phyloP scores from a whole-genome alignment of 2,329 filamentous ascomycete species.

The Talaromyces sp. region DNA sequence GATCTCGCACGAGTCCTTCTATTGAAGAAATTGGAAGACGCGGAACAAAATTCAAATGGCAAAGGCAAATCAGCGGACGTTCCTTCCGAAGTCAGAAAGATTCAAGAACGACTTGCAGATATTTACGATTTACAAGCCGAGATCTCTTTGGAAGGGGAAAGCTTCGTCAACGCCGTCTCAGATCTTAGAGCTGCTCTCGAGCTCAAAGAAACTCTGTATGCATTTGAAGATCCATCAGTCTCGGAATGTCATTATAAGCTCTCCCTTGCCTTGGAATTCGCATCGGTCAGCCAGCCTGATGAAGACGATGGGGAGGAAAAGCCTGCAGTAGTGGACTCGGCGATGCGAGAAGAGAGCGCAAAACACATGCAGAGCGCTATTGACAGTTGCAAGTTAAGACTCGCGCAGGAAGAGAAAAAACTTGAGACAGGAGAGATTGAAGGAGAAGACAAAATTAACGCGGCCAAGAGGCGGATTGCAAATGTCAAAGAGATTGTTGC shows the following conservation, averaged over 20 bases:
- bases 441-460: slow-evolving; percentile 39
- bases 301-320: slow-evolving; percentile 18
- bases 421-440: slow-evolving; percentile 37
- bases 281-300: slow-evolving; percentile 60
- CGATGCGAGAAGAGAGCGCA: slow-evolving; percentile 56
- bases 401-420: slow-evolving; percentile 52
- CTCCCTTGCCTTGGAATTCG: slow-evolving; percentile 90
- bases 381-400: slow-evolving; percentile 53
- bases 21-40: slow-evolving; percentile 52
- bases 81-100: slow-evolving; percentile 50
- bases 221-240: slow-evolving; percentile 76
- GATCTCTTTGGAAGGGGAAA: slow-evolving; percentile 95
- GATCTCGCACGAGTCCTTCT: slow-evolving; percentile 61
- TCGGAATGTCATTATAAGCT: slow-evolving; percentile 97
- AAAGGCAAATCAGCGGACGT: slow-evolving; percentile 49
- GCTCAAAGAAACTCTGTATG: slow-evolving; percentile 74
- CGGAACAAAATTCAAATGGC: slow-evolving; percentile 42
- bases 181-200: slow-evolving; percentile 76
- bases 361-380: slow-evolving; percentile 61
- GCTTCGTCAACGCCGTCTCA: slow-evolving; percentile 80
- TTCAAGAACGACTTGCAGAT: slow-evolving; percentile 85
- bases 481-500: slow-evolving; percentile 61
- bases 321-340: slow-evolving; percentile 46
- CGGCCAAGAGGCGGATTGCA: slow-evolving; percentile 48
- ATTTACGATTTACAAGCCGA: slow-evolving; percentile 92